phyloP scores from a whole-genome alignment of 768 basidiomycete genomes.

The Mycena rosella region DNA sequence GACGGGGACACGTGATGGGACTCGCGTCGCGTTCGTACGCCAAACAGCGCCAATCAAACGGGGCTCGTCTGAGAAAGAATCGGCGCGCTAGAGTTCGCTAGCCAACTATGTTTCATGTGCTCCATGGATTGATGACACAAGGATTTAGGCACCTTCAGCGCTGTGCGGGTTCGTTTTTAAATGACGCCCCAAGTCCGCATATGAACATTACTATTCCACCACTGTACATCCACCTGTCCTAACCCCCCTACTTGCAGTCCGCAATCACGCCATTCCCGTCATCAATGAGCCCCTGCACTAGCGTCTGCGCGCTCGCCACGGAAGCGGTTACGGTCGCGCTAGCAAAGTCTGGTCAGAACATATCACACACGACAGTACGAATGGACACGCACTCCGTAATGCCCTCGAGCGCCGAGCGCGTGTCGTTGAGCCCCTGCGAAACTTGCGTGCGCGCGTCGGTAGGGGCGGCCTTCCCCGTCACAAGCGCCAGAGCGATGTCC shows the following conservation, averaged over 20 bases:
- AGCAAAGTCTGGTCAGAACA: not conserved
- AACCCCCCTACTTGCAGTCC: conserved; percentile 20
- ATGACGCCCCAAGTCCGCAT: not conserved
- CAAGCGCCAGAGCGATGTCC: conserved; percentile 34
- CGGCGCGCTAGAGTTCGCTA: too few relatives aligned
- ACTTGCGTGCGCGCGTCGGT: conserved; percentile 31
- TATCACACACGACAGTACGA: not conserved
- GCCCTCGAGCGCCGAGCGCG: conserved; percentile 31
- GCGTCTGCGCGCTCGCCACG: conserved; percentile 15
- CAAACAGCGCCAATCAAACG: too few relatives aligned
- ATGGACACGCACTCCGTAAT: conserved; percentile 23
- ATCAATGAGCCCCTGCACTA: conserved; percentile 18
- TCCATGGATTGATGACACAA: too few relatives aligned
- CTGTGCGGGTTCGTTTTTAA: not conserved
- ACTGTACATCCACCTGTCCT: not conserved
- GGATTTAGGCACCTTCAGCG: too few relatives aligned
- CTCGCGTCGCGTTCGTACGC: too few relatives aligned
- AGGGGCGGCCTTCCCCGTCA: conserved; percentile 34
- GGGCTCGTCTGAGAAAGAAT: too few relatives aligned
- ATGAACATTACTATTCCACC: not conserved
- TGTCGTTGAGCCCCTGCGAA: conserved; percentile 27
- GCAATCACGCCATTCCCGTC: conserved; percentile 27
- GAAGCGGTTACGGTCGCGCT: conserved; percentile 9
- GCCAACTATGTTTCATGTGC: too few relatives aligned
- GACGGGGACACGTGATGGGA: too few relatives aligned